Conservation (phyloP, 441 rosid genomes). For the Flueggea neowawraea region DNA sequence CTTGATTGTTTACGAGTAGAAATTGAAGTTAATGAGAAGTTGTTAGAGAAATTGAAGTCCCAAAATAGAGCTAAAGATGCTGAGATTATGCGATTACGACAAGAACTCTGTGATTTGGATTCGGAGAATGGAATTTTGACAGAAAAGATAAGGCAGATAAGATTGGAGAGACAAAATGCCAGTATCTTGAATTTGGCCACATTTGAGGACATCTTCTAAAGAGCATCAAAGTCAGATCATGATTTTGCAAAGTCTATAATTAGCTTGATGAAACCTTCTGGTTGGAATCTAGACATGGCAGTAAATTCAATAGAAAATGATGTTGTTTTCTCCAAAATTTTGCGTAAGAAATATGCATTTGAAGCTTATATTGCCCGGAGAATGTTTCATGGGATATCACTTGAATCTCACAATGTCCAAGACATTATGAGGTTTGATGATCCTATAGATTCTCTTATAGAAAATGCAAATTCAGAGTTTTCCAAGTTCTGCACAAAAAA, state of each 20-base stretch:
- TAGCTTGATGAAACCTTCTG: constrained; percentile 65
- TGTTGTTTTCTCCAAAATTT: constrained; percentile 39
- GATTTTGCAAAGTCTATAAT: constrained; percentile 71
- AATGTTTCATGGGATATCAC: constrained; percentile 52
- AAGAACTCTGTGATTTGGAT: constrained; percentile 38
- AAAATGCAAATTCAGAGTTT: constrained; percentile 45
- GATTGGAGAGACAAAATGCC: constrained; percentile 24
- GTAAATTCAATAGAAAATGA: constrained; percentile 45
- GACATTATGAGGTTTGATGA: constrained; percentile 43
- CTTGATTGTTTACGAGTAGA: constrained; percentile 29
- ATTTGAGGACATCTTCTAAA: constrained; percentile 35
- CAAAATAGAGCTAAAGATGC: constrained; percentile 36
- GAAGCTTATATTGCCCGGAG: constrained; percentile 64
- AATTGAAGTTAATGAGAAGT: constrained; percentile 35
- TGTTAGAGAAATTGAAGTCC: constrained; percentile 40
- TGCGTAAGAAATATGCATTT: constrained; percentile 69
- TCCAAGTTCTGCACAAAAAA: constrained; percentile 48
- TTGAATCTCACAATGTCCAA: constrained; percentile 29
- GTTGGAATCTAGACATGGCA: constrained; percentile 58
- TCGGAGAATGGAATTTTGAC: constrained; percentile 24
- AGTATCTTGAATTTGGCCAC: constrained; percentile 24
- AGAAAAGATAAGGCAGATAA: constrained; percentile 27
- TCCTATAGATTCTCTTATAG: constrained; percentile 36
- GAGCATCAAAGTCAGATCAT: constrained; percentile 56
- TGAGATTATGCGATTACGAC: constrained; percentile 33